Base-by-base conservation (phyloP, 371 early-diverging fungal genomes). In the Apophysomyces variabilis region DNA sequence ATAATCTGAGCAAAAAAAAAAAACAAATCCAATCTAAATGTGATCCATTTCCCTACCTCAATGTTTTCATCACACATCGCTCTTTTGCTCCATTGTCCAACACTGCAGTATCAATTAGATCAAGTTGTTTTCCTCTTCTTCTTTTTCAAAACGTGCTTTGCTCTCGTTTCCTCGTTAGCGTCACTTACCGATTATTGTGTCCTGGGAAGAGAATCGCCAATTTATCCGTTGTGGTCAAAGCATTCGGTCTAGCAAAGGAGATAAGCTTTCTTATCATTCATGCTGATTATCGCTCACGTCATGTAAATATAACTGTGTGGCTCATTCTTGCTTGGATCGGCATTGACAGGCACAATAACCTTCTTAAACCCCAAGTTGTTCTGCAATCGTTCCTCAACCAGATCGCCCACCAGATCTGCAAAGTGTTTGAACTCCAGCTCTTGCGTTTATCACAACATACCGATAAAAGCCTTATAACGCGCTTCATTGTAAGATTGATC, bases 81-180 rank as follows among this genome's bases (percentile, higher is more conserved):
- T 37, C 83, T 71, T 60, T 65, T 72, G 32, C 74, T 73, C 83
- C 83, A 83, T 68, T 78, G 77, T 0, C 83, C 83, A 44, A 80
- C 68, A 26, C 78, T 76, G 18, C 61, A 12, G 35, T 46, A 47
- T 50, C 21, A 1, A 38, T 39, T 3, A 26, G 32, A 26, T 26
- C 32, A 26, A 13, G 4, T 38, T 61, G 32, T 7, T 65, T 3
- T 16, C 38, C 45, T 5, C 26, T 26, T 16, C 38, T 43, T 16
- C 16, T 26, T 6, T 44, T 16, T 26, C 35, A 41, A 35, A 26
- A 26, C n/a, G 16, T 62, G 11, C 32, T 26, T 26, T 26, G 32
- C 32, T 26, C 32, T 26, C 32, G 32, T 26, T 26, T 26, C 32
- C 32, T 26, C 32, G 32, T 3, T 26, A 26, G 32, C 32, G 32